phyloP scores from a whole-genome alignment of 179 eudicot species.

The Gypsophila paniculata region DNA sequence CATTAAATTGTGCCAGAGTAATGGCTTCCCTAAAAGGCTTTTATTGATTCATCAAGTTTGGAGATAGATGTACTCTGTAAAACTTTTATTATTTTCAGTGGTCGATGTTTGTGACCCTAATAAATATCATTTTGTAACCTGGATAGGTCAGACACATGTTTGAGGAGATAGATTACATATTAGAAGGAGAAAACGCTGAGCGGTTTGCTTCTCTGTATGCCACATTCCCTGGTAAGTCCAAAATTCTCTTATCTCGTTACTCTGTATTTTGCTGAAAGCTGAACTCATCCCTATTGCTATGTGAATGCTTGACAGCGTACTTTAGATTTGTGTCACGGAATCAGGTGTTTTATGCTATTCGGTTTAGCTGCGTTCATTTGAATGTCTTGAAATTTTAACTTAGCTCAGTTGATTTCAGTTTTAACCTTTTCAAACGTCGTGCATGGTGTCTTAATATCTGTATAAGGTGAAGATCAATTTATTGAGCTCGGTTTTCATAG shows the following conservation, averaged over 20 bases:
- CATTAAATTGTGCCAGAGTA: background rate
- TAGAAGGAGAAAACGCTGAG: conserved; percentile 93
- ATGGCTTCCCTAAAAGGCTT: background rate
- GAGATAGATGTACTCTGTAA: conserved; percentile 4
- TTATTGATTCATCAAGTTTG: background rate
- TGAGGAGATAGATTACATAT: conserved; percentile 94
- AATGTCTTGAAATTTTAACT: conserved; percentile 1
- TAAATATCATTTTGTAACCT: conserved; percentile 23
- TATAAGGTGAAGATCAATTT: background rate
- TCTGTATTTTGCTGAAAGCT: background rate
- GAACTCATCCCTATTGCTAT: background rate
- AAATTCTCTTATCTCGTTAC: background rate
- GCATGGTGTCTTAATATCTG: conserved; percentile 6
- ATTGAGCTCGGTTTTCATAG: background rate
- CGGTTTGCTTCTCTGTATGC: conserved; percentile 82
- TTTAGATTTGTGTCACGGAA: background rate
- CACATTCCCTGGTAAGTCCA: conserved; percentile 46
- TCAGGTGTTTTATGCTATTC: background rate
- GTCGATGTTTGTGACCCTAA: conserved; percentile 6
- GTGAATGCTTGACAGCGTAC: background rate
- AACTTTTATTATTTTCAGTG: background rate
- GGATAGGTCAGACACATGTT: conserved; percentile 98
- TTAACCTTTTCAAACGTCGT: background rate
- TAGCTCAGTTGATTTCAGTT: background rate
- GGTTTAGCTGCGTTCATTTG: background rate